A percentile compares a stretch with the other conserved stretches of the same genome.
phyloP scores from a whole-genome alignment of 2,329 filamentous ascomycete species.

The Cytospora piceae region DNA sequence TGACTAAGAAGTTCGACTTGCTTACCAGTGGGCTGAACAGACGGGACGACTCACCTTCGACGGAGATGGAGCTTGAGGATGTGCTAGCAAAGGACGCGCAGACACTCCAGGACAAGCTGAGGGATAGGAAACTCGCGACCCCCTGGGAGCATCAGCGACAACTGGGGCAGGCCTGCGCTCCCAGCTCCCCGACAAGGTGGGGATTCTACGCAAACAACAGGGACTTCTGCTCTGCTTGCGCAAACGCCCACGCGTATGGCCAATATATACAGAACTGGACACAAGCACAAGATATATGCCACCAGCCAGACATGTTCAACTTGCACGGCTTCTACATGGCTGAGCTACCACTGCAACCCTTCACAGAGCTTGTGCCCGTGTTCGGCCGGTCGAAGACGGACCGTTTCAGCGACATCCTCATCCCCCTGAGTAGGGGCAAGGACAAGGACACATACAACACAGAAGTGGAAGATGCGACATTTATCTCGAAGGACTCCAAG shows the following conservation, averaged over 20 bases:
- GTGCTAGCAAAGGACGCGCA: conserved; percentile 31
- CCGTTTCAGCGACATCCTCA: conserved; percentile 76
- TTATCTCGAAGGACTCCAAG: conserved; percentile 63
- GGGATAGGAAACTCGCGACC: conserved; percentile 14
- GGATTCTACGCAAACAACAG: conserved; percentile 66
- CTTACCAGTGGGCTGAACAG: conserved; percentile 38
- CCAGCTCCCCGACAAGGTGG: conserved; percentile 61
- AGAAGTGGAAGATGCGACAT: conserved; percentile 55
- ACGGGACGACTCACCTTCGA: conserved; percentile 38
- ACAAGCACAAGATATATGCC: conserved; percentile 68
- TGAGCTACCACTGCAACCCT: conserved; percentile 63
- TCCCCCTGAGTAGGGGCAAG: conserved; percentile 58
- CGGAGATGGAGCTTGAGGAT: background rate
- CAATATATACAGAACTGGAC: conserved; percentile 71
- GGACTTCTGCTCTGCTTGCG: conserved; percentile 67
- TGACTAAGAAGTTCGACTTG: conserved; percentile 30
- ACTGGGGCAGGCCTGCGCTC: conserved; percentile 58
- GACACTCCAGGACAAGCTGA: background rate
- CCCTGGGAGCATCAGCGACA: conserved; percentile 33
- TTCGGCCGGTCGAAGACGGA: conserved; percentile 76
- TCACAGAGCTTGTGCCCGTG: conserved; percentile 69
- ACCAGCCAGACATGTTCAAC: conserved; percentile 75
- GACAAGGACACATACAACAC: conserved; percentile 42
- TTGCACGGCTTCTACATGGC: conserved; percentile 75
- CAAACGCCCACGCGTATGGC: conserved; percentile 65